Conservation (phyloP, 495 filamentous ascomycete species). For the Entonaema liquescens region DNA sequence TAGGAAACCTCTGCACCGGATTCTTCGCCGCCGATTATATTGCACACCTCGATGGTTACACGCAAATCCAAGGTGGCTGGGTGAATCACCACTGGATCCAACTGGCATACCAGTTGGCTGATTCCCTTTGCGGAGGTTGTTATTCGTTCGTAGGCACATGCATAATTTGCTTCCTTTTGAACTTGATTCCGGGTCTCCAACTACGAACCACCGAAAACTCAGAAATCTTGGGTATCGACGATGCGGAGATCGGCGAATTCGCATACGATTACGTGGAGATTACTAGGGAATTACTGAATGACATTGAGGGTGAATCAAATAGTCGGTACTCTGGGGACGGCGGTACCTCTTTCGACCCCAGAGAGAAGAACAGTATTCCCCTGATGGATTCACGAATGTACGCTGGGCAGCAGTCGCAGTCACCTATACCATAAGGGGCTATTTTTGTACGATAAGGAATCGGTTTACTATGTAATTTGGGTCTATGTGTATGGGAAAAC, state of each 20-base stretch:
- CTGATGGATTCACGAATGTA: constrained; percentile 44
- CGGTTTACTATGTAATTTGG: constrained; percentile 7
- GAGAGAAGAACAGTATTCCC: constrained; percentile 51
- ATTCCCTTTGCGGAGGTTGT: constrained; percentile 80
- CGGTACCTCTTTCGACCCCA: constrained; percentile 38
- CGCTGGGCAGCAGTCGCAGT: constrained; percentile 32
- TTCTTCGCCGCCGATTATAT: constrained; percentile 96
- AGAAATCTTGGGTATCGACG: constrained; percentile 92
- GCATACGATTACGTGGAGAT: constrained; percentile 98
- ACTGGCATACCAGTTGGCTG: constrained; percentile 86
- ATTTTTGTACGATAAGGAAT: constrained; percentile 24
- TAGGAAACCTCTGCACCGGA: constrained; percentile 88
- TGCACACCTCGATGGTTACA: constrained; percentile 82
- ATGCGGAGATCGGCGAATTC: constrained; percentile 96
- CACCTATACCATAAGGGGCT: constrained; percentile 7
- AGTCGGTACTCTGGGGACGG: constrained; percentile 50
- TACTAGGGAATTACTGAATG: constrained; percentile 79
- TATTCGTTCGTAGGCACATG: constrained; percentile 91
- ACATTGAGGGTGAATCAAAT: constrained; percentile 57
- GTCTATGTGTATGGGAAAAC: background rate
- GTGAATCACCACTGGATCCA: constrained; percentile 91
- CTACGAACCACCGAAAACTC: constrained; percentile 85
- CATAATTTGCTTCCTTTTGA: constrained; percentile 87
- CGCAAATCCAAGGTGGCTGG: constrained; percentile 83
- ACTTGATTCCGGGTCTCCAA: constrained; percentile 82